A percentile compares a stretch with the other conserved stretches of the same genome.
These are phyloP conservation scores for Capsicum chinense DNA, from an alignment of 257 asterid species.

Conservation along the genomic window DNA sequence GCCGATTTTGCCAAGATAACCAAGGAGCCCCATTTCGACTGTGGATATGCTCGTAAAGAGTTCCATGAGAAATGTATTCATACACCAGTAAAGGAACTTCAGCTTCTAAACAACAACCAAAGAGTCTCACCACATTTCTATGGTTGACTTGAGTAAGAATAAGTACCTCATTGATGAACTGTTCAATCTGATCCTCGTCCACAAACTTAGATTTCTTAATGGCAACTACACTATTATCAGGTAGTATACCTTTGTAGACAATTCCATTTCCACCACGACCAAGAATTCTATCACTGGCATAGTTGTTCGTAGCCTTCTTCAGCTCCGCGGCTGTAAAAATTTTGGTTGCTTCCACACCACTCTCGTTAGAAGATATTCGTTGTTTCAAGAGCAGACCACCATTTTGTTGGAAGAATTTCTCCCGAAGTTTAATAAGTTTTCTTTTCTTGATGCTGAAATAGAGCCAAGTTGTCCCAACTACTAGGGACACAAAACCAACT, in stretches of 20 bases:
- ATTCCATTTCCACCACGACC: constrained; percentile 81
- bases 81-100: constrained; percentile 75
- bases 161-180: constrained; percentile 73
- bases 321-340: constrained; percentile 67
- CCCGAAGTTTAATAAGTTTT: constrained; percentile 49
- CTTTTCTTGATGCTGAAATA: constrained; percentile 61
- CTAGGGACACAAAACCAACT: constrained; percentile 60
- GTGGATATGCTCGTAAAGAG: constrained; percentile 64
- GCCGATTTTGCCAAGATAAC: constrained; percentile 68
- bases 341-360: constrained; percentile 53
- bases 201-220: constrained; percentile 65
- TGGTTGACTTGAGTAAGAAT: constrained; percentile 82
- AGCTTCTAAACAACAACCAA: constrained; percentile 78
- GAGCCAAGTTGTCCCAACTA: constrained; percentile 54
- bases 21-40: constrained; percentile 39
- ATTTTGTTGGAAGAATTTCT: constrained; percentile 73
- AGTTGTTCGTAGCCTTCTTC: constrained; percentile 58
- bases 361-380: constrained; percentile 54
- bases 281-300: constrained; percentile 61
- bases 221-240: constrained; percentile 60
- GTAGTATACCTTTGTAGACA: constrained; percentile 69
- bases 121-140: constrained; percentile 69
- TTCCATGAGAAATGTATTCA: constrained; percentile 69
- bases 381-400: constrained; percentile 70
- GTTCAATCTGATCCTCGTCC: constrained; percentile 69